A percentile compares a stretch with the other conserved stretches of the same genome.
phyloP scores from a whole-genome alignment of 2,329 filamentous ascomycete genomes.

The Coniella vitis region DNA sequence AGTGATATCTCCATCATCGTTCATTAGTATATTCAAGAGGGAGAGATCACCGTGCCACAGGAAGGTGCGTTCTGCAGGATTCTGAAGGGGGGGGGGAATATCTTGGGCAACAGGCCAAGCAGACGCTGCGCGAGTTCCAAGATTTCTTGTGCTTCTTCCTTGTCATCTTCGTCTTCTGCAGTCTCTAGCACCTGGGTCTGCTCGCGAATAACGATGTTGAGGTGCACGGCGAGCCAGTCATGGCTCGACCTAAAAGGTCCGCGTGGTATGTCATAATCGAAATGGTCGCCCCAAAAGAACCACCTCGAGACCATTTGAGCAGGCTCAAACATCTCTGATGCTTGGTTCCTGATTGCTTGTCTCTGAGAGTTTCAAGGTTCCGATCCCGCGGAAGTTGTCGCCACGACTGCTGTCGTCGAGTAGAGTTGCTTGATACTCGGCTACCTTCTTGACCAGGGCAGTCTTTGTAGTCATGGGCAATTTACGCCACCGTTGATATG shows the following conservation, averaged over 20 bases:
- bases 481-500: slow-evolving; percentile 20
- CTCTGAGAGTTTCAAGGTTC: slow-evolving; percentile 20
- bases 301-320: slow-evolving; percentile 25
- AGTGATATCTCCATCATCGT: slow-evolving; percentile 28
- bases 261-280: slow-evolving; percentile 26
- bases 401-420: slow-evolving; percentile 17
- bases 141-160: slow-evolving; percentile 25
- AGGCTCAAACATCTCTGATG: slow-evolving; percentile 2
- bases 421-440: slow-evolving; percentile 25
- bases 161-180: slow-evolving; percentile 23
- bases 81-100: slow-evolving; percentile 24
- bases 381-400: slow-evolving; percentile 21
- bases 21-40: slow-evolving; percentile 33
- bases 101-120: slow-evolving; percentile 23
- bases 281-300: slow-evolving; percentile 28
- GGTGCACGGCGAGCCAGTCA: slow-evolving; percentile 30
- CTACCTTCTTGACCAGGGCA: slow-evolving; percentile 24
- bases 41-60: slow-evolving; percentile 32
- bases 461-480: slow-evolving; percentile 28
- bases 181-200: slow-evolving; percentile 20
- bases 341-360: not conserved
- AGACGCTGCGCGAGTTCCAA: slow-evolving; percentile 24
- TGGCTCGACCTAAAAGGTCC: slow-evolving; percentile 31
- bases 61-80: slow-evolving; percentile 24
- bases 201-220: slow-evolving; percentile 26